These are phyloP conservation scores for Vigna angularis DNA, from an alignment of 306 rosid genomes.

Conservation along the genomic window DNA sequence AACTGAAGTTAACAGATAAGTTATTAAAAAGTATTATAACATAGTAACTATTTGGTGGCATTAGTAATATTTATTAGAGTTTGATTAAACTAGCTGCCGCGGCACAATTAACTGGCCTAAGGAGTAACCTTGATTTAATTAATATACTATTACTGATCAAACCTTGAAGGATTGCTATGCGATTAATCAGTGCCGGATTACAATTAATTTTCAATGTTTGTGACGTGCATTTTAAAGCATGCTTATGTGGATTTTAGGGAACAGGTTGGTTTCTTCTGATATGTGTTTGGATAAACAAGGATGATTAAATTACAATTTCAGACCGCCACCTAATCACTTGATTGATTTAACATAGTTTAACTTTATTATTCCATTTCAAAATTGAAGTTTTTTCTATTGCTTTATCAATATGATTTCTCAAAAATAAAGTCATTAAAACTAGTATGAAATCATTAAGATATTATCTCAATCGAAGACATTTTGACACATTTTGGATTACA, in stretches of 20 bases:
- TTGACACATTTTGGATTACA: slow-evolving; percentile 29
- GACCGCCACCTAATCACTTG: slow-evolving; percentile 20
- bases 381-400: too few relatives aligned
- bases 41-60: slow-evolving; percentile 6
- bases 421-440: too few relatives aligned
- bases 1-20: slow-evolving; percentile 37
- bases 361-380: background rate
- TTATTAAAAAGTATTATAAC: slow-evolving; percentile 25
- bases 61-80: slow-evolving; percentile 1
- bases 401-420: too few relatives aligned
- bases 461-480: background rate
- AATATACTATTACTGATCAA: background rate
- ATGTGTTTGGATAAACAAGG: background rate
- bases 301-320: slow-evolving; percentile 30
- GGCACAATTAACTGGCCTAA: slow-evolving; percentile 41
- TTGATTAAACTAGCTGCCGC: slow-evolving; percentile 41
- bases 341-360: background rate
- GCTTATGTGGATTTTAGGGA: slow-evolving; percentile 38
- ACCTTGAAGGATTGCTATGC: slow-evolving; percentile 29
- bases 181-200: slow-evolving; percentile 39
- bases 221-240: slow-evolving; percentile 52
- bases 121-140: slow-evolving; percentile 24
- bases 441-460: background rate
- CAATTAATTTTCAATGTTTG: slow-evolving; percentile 35
- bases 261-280: slow-evolving; percentile 34